Evolutionary conservation across 345 rosid genomes (phyloP).

Genomic region (Dimocarpus longan): DNA sequence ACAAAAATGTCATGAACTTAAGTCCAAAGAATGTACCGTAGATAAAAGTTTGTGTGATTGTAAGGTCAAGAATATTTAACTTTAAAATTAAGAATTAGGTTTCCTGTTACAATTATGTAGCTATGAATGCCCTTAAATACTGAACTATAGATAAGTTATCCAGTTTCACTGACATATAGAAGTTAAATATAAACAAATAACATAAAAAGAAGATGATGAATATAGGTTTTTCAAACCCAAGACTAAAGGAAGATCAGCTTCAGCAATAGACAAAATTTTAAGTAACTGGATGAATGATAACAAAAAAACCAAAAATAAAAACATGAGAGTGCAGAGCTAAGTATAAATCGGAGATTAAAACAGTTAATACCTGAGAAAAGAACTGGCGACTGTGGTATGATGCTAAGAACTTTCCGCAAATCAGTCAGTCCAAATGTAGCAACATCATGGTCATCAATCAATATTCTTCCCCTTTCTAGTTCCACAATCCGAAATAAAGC

Average conservation of each 20-base stretch:
- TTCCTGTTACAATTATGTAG: neutral
- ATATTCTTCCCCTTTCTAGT: conserved; percentile 73
- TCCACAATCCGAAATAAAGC: conserved; percentile 90
- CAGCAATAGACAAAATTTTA: neutral
- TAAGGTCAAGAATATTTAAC: neutral
- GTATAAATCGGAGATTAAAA: neutral
- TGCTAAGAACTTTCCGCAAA: conserved; percentile 76
- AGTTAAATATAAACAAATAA: neutral
- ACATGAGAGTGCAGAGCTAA: neutral
- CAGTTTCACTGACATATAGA: neutral
- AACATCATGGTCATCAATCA: conserved; percentile 66
- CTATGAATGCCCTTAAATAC: neutral
- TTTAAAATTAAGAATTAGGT: neutral
- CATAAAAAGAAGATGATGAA: neutral
- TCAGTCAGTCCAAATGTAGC: conserved; percentile 74
- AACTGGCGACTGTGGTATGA: conserved; percentile 95
- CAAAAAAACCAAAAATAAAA: neutral
- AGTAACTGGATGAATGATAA: neutral
- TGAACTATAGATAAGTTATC: neutral
- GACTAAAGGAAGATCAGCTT: neutral
- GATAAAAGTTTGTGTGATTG: neutral
- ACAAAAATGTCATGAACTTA: neutral
- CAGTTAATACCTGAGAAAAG: conserved; percentile 78
- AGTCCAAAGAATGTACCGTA: neutral
- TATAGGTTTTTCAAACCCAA: neutral